A percentile compares a stretch with the other conserved stretches of the same genome.
Conservation (phyloP, 768 basidiomycete genomes). For the Melanogaster broomeanus region DNA sequence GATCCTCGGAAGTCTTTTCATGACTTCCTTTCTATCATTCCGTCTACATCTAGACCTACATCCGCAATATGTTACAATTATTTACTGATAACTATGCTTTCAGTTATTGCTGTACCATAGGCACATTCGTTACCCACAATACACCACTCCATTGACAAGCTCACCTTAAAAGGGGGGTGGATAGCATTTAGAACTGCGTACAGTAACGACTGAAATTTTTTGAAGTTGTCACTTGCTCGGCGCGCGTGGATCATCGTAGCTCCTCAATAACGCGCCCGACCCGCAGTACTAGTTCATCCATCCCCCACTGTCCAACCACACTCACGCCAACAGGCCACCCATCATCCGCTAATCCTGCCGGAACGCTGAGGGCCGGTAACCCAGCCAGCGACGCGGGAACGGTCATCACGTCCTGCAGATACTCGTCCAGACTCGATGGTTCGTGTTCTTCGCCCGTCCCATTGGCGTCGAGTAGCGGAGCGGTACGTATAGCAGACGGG, state of each 20-base stretch:
- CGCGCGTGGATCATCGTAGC: constrained; percentile 5
- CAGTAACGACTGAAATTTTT: no score
- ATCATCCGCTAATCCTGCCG: constrained; percentile 46
- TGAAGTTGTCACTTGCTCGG: not conserved
- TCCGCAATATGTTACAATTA: constrained; percentile 13
- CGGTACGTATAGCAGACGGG: constrained; percentile 84
- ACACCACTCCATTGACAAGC: constrained; percentile 23
- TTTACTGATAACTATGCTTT: constrained; percentile 15
- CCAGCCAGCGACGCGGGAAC: constrained; percentile 92
- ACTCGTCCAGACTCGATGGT: constrained; percentile 49
- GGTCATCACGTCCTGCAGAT: constrained; percentile 90
- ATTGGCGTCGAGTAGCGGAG: constrained; percentile 52
- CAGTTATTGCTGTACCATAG: constrained; percentile 23
- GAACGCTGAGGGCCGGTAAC: constrained; percentile 79
- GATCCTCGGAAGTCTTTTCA: not conserved
- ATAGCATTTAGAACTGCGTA: not conserved
- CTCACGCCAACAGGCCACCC: constrained; percentile 87
- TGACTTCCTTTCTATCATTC: not conserved
- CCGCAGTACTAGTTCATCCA: constrained; percentile 56
- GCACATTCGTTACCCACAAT: constrained; percentile 23
- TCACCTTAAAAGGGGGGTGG: no score
- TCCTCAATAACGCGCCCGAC: constrained; percentile 52
- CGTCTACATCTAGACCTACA: constrained; percentile 14
- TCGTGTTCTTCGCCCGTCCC: constrained; percentile 2
- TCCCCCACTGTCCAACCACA: constrained; percentile 88